Evolutionary conservation across 331 rosid species (phyloP), one percentile per base, ranked within the genome.

Genomic region (Telfairia occidentalis): DNA sequence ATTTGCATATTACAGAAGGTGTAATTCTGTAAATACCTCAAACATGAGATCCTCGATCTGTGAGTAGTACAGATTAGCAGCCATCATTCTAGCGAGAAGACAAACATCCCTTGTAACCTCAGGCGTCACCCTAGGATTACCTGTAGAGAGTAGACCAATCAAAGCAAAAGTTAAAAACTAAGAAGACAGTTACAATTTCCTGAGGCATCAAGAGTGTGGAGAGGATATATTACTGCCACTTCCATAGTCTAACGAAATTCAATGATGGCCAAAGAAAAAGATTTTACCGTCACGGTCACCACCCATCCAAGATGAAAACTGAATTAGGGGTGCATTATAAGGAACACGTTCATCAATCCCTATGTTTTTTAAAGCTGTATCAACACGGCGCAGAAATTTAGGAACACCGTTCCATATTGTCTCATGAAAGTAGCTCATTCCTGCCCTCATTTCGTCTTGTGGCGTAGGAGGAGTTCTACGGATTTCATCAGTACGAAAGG

Each of bases 1-100:
- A 29, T 7, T 57, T 58, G 12, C 28, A 42, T 1, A n/a, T 26
- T 9, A 46, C 63, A 50, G 13, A 58, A 32, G 73, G 46, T 48
- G 71, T 9, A n/a, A n/a, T n/a, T n/a, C n/a, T n/a, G n/a, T n/a
- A 76, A 78, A 50, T 87, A 95, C 99, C 86, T 95, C 99, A 78
- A 95, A 95, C 99, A 95, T 90, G 43, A 95, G 99, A 73, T 90
- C 99, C 84, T 95, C 99, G 42, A 95, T 95, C 88, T 90, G 97
- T 24, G 99, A 95, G 86, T 95, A 95, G 81, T 95, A 88, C 86
- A 95, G 73, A 78, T 95, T 95, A 46, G 99, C 88, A 61, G 97
- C 99, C 99, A 95, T 95, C 99, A 95, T 95, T 86, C 99, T 89
- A 61, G 99, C 97, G 75, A 95, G 84, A 50, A 95, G 86, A 85